A percentile compares a stretch with the other conserved stretches of the same genome.
phyloP scores from a whole-genome alignment of 371 early-diverging fungal genomes.

The Apophysomyces elegans region DNA sequence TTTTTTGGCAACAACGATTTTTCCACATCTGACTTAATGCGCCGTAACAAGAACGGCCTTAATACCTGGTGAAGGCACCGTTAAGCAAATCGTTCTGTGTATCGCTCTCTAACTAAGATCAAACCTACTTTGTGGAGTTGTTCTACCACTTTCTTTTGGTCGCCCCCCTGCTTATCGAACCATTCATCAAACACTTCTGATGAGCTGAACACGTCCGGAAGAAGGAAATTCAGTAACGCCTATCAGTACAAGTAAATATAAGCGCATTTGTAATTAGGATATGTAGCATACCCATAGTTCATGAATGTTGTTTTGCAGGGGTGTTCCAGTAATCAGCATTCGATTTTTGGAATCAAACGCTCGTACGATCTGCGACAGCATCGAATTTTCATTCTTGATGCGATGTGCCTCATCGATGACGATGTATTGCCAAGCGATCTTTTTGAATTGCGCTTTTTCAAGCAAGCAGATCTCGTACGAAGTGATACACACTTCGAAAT shows the following conservation, averaged over 20 bases:
- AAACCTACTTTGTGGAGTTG: constrained; percentile 87
- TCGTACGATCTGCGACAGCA: constrained; percentile 91
- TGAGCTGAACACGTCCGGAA: constrained; percentile 94
- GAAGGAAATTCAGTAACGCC: constrained; percentile 96
- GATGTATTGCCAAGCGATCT: constrained; percentile 92
- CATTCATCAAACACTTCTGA: constrained; percentile 93
- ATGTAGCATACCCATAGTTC: constrained; percentile 87
- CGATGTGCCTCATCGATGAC: constrained; percentile 99
- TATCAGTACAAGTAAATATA: constrained; percentile 5
- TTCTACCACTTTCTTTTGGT: constrained; percentile 84
- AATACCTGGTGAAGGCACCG: constrained; percentile 55
- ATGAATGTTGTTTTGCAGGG: constrained; percentile 98
- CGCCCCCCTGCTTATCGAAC: constrained; percentile 78
- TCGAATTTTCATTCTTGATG: constrained; percentile 98
- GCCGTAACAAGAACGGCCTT: constrained; percentile 95
- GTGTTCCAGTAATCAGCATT: constrained; percentile 98
- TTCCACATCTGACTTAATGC: constrained; percentile 99
- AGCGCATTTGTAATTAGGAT: not conserved
- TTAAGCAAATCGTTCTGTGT: not conserved
- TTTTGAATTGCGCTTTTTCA: constrained; percentile 85
- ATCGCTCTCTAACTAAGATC: not conserved
- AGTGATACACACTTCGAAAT: constrained; percentile 96
- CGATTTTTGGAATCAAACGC: constrained; percentile 87
- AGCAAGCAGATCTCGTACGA: constrained; percentile 97
- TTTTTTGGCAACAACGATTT: constrained; percentile 97